Evolutionary conservation across 768 basidiomycete genomes (phyloP).

Genomic region (Psilocybe cyanescens): DNA sequence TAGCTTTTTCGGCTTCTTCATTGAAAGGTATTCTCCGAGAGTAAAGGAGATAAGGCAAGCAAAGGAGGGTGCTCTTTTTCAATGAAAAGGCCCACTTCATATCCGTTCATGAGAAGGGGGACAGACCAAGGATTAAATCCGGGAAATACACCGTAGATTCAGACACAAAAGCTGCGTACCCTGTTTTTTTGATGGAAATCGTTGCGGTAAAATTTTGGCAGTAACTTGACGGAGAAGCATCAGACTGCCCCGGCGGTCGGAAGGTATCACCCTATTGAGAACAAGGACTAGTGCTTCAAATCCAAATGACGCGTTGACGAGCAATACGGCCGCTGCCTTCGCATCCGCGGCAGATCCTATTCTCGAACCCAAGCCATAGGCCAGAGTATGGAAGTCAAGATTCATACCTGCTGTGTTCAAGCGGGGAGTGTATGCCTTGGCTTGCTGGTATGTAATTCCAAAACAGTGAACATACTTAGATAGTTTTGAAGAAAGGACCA

Average conservation of each 20-base stretch:
- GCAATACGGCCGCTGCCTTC: neutral
- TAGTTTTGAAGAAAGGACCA: too few relatives aligned
- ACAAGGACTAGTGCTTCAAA: too few relatives aligned
- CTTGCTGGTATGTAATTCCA: too few relatives aligned
- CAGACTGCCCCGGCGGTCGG: neutral
- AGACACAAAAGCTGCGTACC: neutral
- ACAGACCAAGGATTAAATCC: neutral
- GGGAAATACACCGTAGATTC: too few relatives aligned
- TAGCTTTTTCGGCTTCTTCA: slow-evolving; percentile 3
- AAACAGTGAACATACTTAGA: too few relatives aligned
- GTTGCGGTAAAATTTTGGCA: neutral
- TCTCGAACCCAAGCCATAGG: neutral
- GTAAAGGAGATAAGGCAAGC: slow-evolving; percentile 3
- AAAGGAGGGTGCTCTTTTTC: neutral
- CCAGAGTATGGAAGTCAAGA: too few relatives aligned
- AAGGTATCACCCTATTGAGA: neutral
- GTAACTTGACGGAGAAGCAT: neutral
- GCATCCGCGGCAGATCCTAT: neutral
- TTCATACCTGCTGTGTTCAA: too few relatives aligned
- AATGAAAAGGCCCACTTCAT: neutral
- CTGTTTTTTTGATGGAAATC: too few relatives aligned
- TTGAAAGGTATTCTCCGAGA: slow-evolving; percentile 1
- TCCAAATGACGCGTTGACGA: neutral
- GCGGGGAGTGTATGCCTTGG: too few relatives aligned
- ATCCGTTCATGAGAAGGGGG: neutral